A percentile compares a stretch with the other conserved stretches of the same genome.
Evolutionary conservation across 345 rosid species (phyloP).

Genomic region (Schrenkiella parvula): DNA sequence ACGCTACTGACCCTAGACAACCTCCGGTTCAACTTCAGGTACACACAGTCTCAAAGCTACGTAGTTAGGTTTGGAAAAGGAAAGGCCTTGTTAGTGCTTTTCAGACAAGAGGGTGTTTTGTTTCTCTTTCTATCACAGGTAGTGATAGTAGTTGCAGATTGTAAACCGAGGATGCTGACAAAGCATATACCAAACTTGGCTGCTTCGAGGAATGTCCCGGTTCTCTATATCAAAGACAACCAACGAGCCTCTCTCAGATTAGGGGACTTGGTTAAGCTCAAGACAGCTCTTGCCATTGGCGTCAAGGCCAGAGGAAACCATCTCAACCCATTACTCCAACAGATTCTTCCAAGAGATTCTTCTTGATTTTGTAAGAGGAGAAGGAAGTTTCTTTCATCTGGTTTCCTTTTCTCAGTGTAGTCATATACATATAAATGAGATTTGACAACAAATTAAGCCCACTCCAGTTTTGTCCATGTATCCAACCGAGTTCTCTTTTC

Average conservation of each 20-base stretch:
- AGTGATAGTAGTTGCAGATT: conserved; percentile 57
- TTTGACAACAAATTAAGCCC: neutral
- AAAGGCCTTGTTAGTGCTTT: neutral
- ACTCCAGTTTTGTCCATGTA: neutral
- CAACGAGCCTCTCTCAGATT: conserved; percentile 59
- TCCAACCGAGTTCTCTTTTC: too few species aligned
- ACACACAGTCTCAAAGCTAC: neutral
- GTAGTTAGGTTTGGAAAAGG: neutral
- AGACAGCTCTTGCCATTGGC: conserved; percentile 64
- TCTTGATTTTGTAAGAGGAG: conserved; percentile 6
- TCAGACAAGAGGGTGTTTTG: neutral
- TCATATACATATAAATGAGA: conserved; percentile 29
- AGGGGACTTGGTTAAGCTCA: conserved; percentile 67
- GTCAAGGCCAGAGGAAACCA: conserved; percentile 54
- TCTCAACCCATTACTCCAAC: conserved; percentile 41
- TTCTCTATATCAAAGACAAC: conserved; percentile 49
- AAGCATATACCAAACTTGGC: conserved; percentile 66
- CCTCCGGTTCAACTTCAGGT: conserved; percentile 61
- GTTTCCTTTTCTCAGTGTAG: conserved; percentile 12
- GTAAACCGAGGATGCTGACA: conserved; percentile 70
- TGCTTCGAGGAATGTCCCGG: conserved; percentile 54
- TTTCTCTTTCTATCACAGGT: conserved; percentile 35
- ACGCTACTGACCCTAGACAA: conserved; percentile 1
- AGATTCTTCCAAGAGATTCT: conserved; percentile 27
- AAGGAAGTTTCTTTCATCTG: neutral